Base-by-base conservation (phyloP, 345 rosid species). In the Microcos paniculata region DNA sequence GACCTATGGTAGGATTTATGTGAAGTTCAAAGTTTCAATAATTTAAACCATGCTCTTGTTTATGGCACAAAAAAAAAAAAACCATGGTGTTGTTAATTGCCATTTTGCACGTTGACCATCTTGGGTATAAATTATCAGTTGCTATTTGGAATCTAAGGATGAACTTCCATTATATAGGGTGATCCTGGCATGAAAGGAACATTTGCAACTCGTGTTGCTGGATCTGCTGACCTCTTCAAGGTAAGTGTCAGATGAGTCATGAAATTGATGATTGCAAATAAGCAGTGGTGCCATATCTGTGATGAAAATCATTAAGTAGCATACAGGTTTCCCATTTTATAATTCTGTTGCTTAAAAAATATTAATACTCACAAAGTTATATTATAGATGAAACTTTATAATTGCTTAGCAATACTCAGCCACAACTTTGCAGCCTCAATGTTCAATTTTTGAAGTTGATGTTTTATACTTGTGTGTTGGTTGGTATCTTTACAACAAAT, bases 151-250 rank as follows among this genome's bases (percentile, higher is more conserved):
- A 70, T 11, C 59, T 70, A 28, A 59, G 30, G 7, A 28, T 58
- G 55, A 59, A 46, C 15, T 73, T 40, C 45, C 6, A 46, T 16
- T 61, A 33, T 77, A 21, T 55, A 95, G 99, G 99, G 99, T 76
- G 99, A 95, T 78, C 62, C 83, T 84, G 98, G 96, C n/a, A 86
- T 89, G 97, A 93, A 93, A 83, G 99, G 97, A 80, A 82, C 76
- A 76, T 91, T 95, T 51, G 97, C 99, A 46, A 91, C 97, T 79
- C 93, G 97, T 51, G 81, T 95, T 55, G 71, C 99, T 65, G 99
- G 98, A 74, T 92, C 99, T 76, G 89, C 98, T 6, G 98, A 95
- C 81, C 88, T 95, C 24, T 95, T 87, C 82, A 81, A 75, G 63
- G 98, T 93, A 82, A 80, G 89, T 52, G 23, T 58, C 48, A 28